phyloP scores from a whole-genome alignment of 257 asterid genomes.

The Solanum ossicruentum region DNA sequence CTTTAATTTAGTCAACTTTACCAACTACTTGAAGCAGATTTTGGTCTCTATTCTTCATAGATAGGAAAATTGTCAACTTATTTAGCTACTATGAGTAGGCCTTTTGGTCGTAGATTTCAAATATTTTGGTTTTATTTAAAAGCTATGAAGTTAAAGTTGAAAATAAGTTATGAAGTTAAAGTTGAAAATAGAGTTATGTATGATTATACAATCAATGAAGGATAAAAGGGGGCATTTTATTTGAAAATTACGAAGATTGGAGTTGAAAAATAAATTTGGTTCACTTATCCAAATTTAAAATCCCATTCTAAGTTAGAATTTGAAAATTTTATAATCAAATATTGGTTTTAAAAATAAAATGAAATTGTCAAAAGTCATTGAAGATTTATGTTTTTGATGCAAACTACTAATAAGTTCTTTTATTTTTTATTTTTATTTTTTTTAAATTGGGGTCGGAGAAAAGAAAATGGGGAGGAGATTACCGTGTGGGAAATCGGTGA shows the following conservation, averaged over 20 bases:
- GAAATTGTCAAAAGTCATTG: background rate
- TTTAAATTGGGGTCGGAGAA: too few species aligned
- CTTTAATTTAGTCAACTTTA: background rate
- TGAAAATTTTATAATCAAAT: background rate
- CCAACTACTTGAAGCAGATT: background rate
- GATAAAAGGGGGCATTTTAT: background rate
- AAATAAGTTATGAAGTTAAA: background rate
- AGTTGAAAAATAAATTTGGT: background rate
- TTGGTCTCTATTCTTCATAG: background rate
- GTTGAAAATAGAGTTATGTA: background rate
- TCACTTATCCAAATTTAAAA: background rate
- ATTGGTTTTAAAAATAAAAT: background rate
- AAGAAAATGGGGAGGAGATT: too few species aligned
- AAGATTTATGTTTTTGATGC: background rate
- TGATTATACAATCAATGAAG: fast-evolving
- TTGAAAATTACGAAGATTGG: background rate
- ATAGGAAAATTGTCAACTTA: background rate
- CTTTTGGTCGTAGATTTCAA: too few species aligned
- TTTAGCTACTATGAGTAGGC: background rate
- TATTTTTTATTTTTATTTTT: too few species aligned
- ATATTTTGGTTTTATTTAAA: too few species aligned
- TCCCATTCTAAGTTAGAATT: background rate
- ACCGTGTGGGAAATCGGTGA: too few species aligned
- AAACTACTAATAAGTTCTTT: background rate
- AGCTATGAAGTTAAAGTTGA: background rate